Evolutionary conservation across 2,329 filamentous ascomycete species (phyloP).

Genomic region (Aspergillus sclerotialis): DNA sequence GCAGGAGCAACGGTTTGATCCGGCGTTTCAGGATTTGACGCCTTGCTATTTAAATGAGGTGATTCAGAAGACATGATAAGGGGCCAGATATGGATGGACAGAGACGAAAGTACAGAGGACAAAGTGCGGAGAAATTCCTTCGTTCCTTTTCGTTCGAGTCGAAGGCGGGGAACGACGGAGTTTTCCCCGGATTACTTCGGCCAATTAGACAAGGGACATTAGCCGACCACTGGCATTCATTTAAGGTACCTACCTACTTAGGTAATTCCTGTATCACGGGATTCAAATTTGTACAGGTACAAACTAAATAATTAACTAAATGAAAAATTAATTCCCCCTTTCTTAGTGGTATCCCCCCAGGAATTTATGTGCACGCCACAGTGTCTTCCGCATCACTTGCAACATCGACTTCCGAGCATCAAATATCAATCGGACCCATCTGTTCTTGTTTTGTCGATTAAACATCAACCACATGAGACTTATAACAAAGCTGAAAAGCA

Average conservation of each 20-base stretch:
- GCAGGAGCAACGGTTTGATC: slow-evolving; percentile 17
- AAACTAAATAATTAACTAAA: too few species aligned
- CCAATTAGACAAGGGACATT: slow-evolving; percentile 11
- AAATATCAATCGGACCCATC: slow-evolving; percentile 6
- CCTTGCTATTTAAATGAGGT: slow-evolving; percentile 20
- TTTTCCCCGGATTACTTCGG: slow-evolving; percentile 25
- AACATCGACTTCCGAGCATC: slow-evolving; percentile 9
- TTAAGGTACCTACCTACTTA: not conserved
- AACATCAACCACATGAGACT: slow-evolving; percentile 8
- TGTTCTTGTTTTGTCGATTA: slow-evolving; percentile 2
- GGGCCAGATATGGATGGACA: slow-evolving; percentile 2
- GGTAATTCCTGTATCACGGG: too few species aligned
- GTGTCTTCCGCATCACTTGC: slow-evolving; percentile 2
- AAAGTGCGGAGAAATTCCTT: slow-evolving; percentile 32
- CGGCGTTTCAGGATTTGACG: slow-evolving; percentile 15
- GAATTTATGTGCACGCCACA: not conserved
- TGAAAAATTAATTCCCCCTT: too few species aligned
- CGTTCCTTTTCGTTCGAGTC: slow-evolving; percentile 1
- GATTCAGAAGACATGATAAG: slow-evolving; percentile 30
- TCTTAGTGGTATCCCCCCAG: slow-evolving; percentile 2
- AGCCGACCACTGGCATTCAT: too few species aligned
- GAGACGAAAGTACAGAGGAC: slow-evolving; percentile 3
- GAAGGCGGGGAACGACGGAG: slow-evolving; percentile 21
- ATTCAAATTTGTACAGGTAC: too few species aligned
- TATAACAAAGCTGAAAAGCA: slow-evolving; percentile 12